Evolutionary conservation across 2,329 filamentous ascomycete genomes (phyloP).

Genomic region (Sporothrix brasiliensis): DNA sequence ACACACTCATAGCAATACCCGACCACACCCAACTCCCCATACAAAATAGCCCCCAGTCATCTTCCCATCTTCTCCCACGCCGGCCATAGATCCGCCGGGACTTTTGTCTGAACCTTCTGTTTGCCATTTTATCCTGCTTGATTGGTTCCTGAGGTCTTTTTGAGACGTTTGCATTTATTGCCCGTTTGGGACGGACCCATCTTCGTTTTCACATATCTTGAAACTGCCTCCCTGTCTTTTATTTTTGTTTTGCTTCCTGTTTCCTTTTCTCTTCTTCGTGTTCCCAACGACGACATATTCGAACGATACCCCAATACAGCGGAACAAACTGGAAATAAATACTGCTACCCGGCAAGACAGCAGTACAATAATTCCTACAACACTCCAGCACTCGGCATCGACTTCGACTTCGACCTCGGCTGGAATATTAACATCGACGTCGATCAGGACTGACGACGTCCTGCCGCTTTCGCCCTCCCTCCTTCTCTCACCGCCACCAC

Average conservation of each 20-base stretch:
- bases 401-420: not conserved
- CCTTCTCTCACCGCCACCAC: not conserved
- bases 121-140: not conserved
- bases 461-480: not conserved
- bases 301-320: constrained; percentile 10
- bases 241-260: constrained; percentile 7
- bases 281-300: not conserved
- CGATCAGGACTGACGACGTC: constrained; percentile 14
- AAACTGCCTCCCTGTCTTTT: not conserved
- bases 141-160: not conserved
- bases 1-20: constrained; percentile 2
- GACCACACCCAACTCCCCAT: not conserved
- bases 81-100: constrained; percentile 23
- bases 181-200: constrained; percentile 12
- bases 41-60: constrained; percentile 11
- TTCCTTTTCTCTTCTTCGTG: constrained; percentile 2
- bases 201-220: not conserved
- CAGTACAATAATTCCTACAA: not conserved
- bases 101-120: not conserved
- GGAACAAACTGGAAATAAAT: no score
- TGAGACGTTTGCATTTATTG: not conserved
- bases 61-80: not conserved
- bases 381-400: not conserved
- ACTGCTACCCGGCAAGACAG: not conserved
- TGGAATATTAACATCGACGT: not conserved